Base-by-base conservation (phyloP, 805 yeast genomes). In the Barnettozyma sp. region DNA sequence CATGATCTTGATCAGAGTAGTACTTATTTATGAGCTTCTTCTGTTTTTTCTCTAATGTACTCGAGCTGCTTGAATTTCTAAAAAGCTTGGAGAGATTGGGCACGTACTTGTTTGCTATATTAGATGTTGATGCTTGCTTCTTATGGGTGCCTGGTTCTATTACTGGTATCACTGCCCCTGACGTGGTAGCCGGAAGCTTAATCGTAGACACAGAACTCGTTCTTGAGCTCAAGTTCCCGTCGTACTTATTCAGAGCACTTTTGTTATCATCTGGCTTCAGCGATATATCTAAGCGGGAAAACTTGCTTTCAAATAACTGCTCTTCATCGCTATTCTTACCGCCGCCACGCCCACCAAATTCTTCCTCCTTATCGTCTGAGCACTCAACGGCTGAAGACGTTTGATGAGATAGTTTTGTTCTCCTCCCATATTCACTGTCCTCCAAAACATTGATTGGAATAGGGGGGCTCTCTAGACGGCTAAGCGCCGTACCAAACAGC, bases 361-460 rank as follows among this genome's bases (percentile, higher is more conserved):
- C n/a, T n/a, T n/a, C n/a, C n/a, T n/a, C n/a, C n/a, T n/a, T n/a
- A n/a, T n/a, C n/a, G n/a, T n/a, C n/a, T n/a, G n/a, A n/a, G n/a
- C n/a, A n/a, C n/a, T n/a, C n/a, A n/a, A n/a, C n/a, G n/a, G n/a
- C n/a, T n/a, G n/a, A n/a, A n/a, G n/a, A n/a, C n/a, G n/a, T n/a
- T n/a, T n/a, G 46, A 13, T 30, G 30, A 7, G 14, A 8, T 15
- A 15, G 36, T 36, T 21, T 38, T 29, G 11, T 30, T 26, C 4
- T 38, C 44, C 30, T 33, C 21, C 22, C 39, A 22, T 24, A 33
- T 16, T 42, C 47, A 1, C 35, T 28, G 24, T 49, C 53, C 31
- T 50, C 55, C 16, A 46, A 31, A 2, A 49, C 51, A 17, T 55
- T 55, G 7, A 52, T 35, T 1, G 58, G 58, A n/a, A 56, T 53